Evolutionary conservation across 345 rosid species (phyloP).

Genomic region (Arabis hirsuta): DNA sequence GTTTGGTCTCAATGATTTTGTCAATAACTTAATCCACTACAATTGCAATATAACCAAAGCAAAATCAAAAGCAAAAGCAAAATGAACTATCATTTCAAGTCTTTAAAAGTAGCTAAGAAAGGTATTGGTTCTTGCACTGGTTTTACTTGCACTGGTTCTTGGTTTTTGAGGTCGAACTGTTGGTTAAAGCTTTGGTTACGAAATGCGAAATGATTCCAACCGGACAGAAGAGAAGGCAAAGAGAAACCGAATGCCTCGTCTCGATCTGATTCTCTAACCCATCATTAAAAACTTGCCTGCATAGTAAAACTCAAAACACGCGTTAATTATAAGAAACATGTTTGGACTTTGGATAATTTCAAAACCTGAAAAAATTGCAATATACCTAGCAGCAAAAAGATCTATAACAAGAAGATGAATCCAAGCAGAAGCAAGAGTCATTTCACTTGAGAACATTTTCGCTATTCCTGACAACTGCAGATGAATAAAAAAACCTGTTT

Average conservation of each 20-base stretch:
- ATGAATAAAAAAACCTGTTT: not conserved
- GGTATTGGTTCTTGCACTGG: not conserved
- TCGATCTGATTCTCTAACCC: slow-evolving; percentile 77
- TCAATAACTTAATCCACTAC: no score
- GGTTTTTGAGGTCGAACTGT: slow-evolving; percentile 33
- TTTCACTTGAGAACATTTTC: slow-evolving; percentile 86
- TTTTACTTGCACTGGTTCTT: slow-evolving; percentile 29
- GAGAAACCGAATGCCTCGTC: slow-evolving; percentile 88
- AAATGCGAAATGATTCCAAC: slow-evolving; percentile 71
- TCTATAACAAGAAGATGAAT: slow-evolving; percentile 85
- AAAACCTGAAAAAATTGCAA: not conserved
- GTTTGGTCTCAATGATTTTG: not conserved
- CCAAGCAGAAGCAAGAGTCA: slow-evolving; percentile 95
- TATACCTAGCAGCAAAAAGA: slow-evolving; percentile 92
- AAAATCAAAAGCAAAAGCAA: slow-evolving; percentile 12
- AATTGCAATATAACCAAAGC: no score
- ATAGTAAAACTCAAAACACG: slow-evolving; percentile 20
- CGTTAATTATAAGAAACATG: not conserved
- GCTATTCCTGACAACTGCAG: slow-evolving; percentile 76
- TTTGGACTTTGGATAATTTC: not conserved
- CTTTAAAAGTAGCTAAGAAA: slow-evolving; percentile 5
- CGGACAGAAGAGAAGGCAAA: slow-evolving; percentile 90
- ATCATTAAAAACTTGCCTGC: slow-evolving; percentile 84
- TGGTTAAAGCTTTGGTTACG: slow-evolving; percentile 70
- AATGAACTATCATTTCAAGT: slow-evolving; percentile 14